phyloP scores from a whole-genome alignment of 495 filamentous ascomycete genomes.

The Aspergillus sclerotiicarbonarius region DNA sequence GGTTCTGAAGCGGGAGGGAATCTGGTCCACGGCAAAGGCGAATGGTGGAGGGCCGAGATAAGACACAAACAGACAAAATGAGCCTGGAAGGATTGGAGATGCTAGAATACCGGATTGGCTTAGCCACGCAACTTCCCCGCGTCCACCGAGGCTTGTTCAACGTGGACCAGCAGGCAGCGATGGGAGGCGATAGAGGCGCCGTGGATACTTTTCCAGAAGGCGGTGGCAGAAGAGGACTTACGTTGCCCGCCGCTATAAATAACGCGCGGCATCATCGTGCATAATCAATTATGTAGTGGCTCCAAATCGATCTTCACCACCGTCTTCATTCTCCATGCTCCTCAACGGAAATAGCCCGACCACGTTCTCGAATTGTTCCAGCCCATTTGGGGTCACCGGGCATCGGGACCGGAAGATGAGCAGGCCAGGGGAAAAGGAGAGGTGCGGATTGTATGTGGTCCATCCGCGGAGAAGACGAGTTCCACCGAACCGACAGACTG shows the following conservation, averaged over 20 bases:
- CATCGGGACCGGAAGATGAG: background rate
- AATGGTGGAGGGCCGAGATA: background rate
- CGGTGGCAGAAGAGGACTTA: constrained; percentile 17
- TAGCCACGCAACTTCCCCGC: background rate
- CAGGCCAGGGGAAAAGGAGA: background rate
- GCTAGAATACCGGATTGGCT: background rate
- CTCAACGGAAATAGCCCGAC: too few species aligned
- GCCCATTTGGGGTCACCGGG: too few species aligned
- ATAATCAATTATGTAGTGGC: background rate
- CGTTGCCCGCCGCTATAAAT: constrained; percentile 1
- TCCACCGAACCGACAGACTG: background rate
- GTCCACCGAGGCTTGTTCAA: background rate
- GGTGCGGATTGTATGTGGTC: background rate
- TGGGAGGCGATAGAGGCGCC: background rate
- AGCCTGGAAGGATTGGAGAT: background rate
- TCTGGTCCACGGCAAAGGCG: too few species aligned
- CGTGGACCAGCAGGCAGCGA: background rate
- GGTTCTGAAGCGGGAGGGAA: too few species aligned
- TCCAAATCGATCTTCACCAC: too few species aligned
- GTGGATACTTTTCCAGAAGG: constrained; percentile 7
- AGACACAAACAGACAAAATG: background rate
- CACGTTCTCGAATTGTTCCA: too few species aligned
- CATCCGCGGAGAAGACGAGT: background rate
- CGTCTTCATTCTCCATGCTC: too few species aligned
- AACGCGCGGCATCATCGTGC: background rate